Evolutionary conservation across 2,329 filamentous ascomycete genomes (phyloP).

Genomic region (Colletotrichum limetticola): DNA sequence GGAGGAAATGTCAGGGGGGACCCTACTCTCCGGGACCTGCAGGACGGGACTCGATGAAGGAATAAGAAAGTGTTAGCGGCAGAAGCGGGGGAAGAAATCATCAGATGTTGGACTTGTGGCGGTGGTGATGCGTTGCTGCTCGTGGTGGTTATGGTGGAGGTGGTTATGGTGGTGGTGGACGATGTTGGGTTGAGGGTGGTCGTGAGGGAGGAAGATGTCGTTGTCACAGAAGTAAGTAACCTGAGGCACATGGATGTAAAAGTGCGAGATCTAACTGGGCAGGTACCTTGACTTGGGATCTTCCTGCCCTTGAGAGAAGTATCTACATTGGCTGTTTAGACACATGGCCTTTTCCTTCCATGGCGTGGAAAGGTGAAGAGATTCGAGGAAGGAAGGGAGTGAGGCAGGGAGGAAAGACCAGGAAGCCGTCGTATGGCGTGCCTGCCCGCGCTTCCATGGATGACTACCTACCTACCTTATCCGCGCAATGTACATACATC

Average conservation of each 20-base stretch:
- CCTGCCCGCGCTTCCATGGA: too few species aligned
- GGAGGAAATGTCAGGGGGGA: slow-evolving; percentile 5
- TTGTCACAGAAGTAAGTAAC: too few species aligned
- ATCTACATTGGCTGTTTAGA: too few species aligned
- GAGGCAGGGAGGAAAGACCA: background rate
- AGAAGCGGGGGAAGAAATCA: background rate
- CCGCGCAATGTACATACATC: background rate
- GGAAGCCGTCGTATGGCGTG: background rate
- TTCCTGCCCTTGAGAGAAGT: too few species aligned
- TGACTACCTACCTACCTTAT: too few species aligned
- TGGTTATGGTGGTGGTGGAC: background rate
- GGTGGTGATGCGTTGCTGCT: background rate
- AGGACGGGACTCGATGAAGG: background rate
- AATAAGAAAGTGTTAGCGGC: slow-evolving; percentile 12
- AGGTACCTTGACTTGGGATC: too few species aligned
- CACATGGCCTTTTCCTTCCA: too few species aligned
- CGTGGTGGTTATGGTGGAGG: background rate
- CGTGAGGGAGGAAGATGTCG: background rate
- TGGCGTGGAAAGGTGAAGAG: background rate
- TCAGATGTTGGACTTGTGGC: background rate
- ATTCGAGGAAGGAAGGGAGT: background rate
- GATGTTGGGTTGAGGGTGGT: background rate
- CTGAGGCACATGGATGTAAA: too few species aligned
- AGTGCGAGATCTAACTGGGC: too few species aligned
- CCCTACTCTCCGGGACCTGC: slow-evolving; percentile 9